Conservation (phyloP, 176 grass and related monocot genomes). For the Rhynchospora tenuis region DNA sequence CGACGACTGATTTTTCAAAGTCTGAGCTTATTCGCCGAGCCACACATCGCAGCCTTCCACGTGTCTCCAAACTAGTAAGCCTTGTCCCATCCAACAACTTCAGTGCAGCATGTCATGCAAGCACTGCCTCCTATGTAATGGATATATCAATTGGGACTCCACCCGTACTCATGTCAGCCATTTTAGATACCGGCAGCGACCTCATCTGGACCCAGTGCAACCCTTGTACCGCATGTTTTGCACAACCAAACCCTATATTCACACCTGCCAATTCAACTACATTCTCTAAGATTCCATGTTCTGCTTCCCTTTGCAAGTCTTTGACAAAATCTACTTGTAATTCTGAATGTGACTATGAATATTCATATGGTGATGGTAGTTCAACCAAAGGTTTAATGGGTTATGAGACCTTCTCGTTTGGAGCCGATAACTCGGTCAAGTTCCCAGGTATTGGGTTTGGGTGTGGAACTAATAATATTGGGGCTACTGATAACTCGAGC, state of each 20-base stretch:
- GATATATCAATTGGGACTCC: slow-evolving; percentile 55
- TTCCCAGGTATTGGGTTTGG: slow-evolving; percentile 36
- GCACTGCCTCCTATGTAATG: slow-evolving; percentile 52
- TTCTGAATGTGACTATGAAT: slow-evolving; percentile 20
- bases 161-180: slow-evolving; percentile 32
- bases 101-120: slow-evolving; percentile 33
- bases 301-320: slow-evolving; percentile 28
- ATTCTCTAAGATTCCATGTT: slow-evolving; percentile 37
- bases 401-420: slow-evolving; percentile 27
- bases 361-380: slow-evolving; percentile 24
- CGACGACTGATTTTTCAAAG: slow-evolving; percentile 9
- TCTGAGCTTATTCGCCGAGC: slow-evolving; percentile 37
- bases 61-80: slow-evolving; percentile 27
- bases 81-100: background rate
- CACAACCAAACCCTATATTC: slow-evolving; percentile 43
- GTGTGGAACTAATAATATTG: slow-evolving; percentile 39
- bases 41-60: slow-evolving; percentile 30
- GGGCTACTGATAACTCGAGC: slow-evolving; percentile 28
- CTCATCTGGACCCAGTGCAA: slow-evolving; percentile 83
- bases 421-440: background rate
- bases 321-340: slow-evolving; percentile 12
- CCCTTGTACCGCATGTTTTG: slow-evolving; percentile 43
- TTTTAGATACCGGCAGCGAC: slow-evolving; percentile 74
- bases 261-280: slow-evolving; percentile 35
- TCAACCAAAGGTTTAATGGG: slow-evolving; percentile 35